Evolutionary conservation across 352 stramenopile species (phyloP).

Genomic region (Pythium rhizo-oryzae): DNA sequence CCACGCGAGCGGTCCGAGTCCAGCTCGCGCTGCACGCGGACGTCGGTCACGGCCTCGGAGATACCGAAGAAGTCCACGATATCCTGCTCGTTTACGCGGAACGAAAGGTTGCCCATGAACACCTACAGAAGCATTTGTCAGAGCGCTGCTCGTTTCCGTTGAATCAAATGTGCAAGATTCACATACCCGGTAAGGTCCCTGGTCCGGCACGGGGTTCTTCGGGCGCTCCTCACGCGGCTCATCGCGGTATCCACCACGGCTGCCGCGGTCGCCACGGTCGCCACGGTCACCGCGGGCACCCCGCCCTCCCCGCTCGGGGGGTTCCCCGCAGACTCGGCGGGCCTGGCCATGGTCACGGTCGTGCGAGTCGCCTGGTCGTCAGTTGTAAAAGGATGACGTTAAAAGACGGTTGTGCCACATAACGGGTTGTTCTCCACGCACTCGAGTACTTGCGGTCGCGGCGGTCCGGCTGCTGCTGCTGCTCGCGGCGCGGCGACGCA

Average conservation of each 20-base stretch:
- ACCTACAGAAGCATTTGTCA: conserved; percentile 34
- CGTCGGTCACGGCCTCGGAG: conserved; percentile 57
- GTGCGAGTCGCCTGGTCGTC: conserved; percentile 27
- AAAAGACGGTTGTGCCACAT: background rate
- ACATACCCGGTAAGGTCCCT: conserved; percentile 73
- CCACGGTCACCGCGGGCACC: conserved; percentile 27
- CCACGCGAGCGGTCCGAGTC: conserved; percentile 73
- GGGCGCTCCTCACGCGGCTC: conserved; percentile 36
- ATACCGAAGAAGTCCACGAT: conserved; percentile 69
- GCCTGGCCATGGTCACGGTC: conserved; percentile 30
- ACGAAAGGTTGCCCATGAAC: conserved; percentile 85
- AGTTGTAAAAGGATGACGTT: background rate
- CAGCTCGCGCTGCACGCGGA: conserved; percentile 70
- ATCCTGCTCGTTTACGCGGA: conserved; percentile 67
- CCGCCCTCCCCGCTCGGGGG: conserved; percentile 30
- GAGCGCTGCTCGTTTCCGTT: background rate
- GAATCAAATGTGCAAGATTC: background rate
- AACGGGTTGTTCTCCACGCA: background rate
- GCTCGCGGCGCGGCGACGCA: conserved; percentile 20
- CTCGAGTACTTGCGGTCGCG: conserved; percentile 32
- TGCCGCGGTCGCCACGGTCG: conserved; percentile 22
- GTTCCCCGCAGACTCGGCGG: conserved; percentile 7
- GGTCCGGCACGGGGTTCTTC: conserved; percentile 80
- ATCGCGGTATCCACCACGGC: conserved; percentile 24
- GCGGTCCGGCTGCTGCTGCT: conserved; percentile 23